phyloP scores from a whole-genome alignment of 2,329 filamentous ascomycete species.

The Pseudogymnoascus sp. region DNA sequence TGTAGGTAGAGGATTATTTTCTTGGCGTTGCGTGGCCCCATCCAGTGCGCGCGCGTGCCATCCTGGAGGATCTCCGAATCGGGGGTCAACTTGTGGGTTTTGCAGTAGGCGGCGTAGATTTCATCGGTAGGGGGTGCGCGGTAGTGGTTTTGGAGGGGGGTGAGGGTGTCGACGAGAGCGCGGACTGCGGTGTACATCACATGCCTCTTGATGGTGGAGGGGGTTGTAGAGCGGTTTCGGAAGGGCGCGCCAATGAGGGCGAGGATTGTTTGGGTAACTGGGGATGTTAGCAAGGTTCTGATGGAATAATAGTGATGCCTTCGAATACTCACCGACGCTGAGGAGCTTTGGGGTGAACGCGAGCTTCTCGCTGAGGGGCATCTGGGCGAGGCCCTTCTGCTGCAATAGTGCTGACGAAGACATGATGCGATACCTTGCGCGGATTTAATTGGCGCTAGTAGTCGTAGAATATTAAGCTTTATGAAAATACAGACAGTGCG shows the following conservation, averaged over 20 bases:
- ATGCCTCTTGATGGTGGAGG: background rate
- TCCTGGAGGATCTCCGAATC: conserved; percentile 24
- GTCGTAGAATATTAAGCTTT: background rate
- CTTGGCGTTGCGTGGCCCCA: conserved; percentile 32
- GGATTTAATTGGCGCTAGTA: background rate
- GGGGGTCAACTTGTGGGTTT: conserved; percentile 17
- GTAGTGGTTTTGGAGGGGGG: conserved; percentile 14
- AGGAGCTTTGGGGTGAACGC: conserved; percentile 16
- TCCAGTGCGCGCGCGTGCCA: conserved; percentile 39
- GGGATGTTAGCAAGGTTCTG: background rate
- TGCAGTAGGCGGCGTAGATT: conserved; percentile 21
- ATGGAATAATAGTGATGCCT: background rate
- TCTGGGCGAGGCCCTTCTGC: background rate
- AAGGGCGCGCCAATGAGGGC: background rate
- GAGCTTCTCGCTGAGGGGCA: conserved; percentile 20
- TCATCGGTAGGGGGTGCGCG: conserved; percentile 18
- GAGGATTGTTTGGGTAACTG: background rate
- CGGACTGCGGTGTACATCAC: conserved; percentile 14
- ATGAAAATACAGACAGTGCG: background rate
- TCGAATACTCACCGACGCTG: conserved; percentile 15
- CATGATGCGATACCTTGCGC: background rate
- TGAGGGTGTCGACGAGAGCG: conserved; percentile 16
- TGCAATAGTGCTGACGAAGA: background rate
- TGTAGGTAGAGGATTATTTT: conserved; percentile 40
- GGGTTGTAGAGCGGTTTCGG: background rate